These are phyloP conservation scores for Neonectria faginata DNA, from an alignment of 2,329 filamentous ascomycete genomes.

Conservation along the genomic window DNA sequence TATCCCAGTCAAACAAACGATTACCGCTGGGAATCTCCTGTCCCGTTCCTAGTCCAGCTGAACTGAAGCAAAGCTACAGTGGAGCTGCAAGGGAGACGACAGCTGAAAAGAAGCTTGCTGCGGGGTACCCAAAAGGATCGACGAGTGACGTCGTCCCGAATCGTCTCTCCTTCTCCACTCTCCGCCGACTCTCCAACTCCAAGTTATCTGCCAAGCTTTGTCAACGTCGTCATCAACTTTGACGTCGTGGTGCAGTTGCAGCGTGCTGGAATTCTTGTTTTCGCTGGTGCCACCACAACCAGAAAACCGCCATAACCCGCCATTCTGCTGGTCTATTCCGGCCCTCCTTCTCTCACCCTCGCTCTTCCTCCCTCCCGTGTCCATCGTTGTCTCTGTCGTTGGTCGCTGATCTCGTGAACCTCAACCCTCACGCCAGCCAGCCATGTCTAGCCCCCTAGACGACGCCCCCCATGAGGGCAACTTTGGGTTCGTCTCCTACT, in stretches of 20 bases:
- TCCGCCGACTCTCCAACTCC: conserved; percentile 18
- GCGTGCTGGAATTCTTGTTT: conserved; percentile 3
- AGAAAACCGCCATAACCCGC: background rate
- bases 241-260: conserved; percentile 28
- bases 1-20: background rate
- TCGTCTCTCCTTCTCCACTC: conserved; percentile 24
- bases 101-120: conserved; percentile 15
- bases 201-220: conserved; percentile 18
- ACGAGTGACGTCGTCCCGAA: conserved; percentile 38
- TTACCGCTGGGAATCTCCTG: background rate
- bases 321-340: background rate
- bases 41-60: conserved; percentile 15
- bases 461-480: conserved; percentile 50
- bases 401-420: conserved; percentile 20
- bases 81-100: conserved; percentile 9
- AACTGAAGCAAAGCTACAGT: conserved; percentile 20
- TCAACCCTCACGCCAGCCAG: conserved; percentile 15
- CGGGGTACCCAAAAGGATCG: conserved; percentile 25
- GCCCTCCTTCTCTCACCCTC: background rate
- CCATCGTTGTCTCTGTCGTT: conserved; percentile 2
- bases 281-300: background rate
- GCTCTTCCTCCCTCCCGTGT: conserved; percentile 1
- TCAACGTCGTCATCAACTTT: conserved; percentile 19
- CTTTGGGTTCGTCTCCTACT: conserved; percentile 53
- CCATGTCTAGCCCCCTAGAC: conserved; percentile 51